Evolutionary conservation across 768 basidiomycete genomes (phyloP).

Genomic region (Baorangia bicolor): DNA sequence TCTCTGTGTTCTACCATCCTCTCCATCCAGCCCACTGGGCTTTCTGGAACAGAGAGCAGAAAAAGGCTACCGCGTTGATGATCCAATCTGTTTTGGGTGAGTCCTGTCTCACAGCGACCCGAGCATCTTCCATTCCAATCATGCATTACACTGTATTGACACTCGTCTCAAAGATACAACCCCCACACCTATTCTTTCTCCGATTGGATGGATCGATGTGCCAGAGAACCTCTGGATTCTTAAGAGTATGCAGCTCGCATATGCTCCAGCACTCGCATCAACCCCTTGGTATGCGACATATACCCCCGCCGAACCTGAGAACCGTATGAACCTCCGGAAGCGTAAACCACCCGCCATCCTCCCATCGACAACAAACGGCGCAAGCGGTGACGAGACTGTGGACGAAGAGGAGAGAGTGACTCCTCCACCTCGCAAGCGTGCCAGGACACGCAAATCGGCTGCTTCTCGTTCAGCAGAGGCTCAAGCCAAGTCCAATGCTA

Average conservation of each 20-base stretch:
- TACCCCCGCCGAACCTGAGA: conserved; percentile 31
- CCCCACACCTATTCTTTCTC: conserved; percentile 34
- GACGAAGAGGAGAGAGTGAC: conserved; percentile 31
- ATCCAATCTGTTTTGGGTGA: conserved; percentile 55
- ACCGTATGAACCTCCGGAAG: conserved; percentile 34
- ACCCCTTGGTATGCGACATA: conserved; percentile 33
- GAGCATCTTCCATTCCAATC: conserved; percentile 1
- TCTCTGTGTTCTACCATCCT: conserved; percentile 55
- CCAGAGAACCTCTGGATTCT: conserved; percentile 37
- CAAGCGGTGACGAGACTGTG: conserved; percentile 36
- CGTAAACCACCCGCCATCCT: conserved; percentile 28
- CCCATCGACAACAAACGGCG: conserved; percentile 22
- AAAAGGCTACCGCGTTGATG: conserved; percentile 46
- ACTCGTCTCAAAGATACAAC: conserved; percentile 21
- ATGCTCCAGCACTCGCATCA: conserved; percentile 22
- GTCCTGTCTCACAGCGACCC: conserved; percentile 24
- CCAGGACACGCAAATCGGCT: conserved; percentile 26
- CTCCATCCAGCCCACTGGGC: conserved; percentile 59
- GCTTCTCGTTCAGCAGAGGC: conserved; percentile 7
- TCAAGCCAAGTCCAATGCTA: conserved; percentile 2
- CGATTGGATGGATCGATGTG: conserved; percentile 35
- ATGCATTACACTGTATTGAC: conserved; percentile 6
- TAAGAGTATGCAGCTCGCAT: conserved; percentile 31
- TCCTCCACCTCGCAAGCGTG: conserved; percentile 33
- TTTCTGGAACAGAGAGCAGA: conserved; percentile 59